A percentile compares a stretch with the other conserved stretches of the same genome.
Evolutionary conservation across 805 yeast genomes (phyloP).

Genomic region (Schwanniomyces sp.): DNA sequence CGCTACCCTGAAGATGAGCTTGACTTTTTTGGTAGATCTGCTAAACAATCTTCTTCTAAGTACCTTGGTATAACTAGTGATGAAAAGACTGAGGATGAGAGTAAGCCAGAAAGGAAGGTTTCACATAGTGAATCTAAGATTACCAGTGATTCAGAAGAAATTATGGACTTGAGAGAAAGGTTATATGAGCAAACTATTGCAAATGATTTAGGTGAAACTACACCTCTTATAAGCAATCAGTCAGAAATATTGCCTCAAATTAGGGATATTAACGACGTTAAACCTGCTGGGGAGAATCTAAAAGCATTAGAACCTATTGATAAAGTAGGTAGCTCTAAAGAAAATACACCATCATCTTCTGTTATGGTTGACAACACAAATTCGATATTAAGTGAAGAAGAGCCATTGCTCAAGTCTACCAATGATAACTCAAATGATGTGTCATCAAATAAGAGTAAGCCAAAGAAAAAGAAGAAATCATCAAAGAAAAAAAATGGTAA

Average conservation of each 20-base stretch:
- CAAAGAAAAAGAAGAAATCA: background rate
- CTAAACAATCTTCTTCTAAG: constrained; percentile 27
- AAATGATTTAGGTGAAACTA: constrained; percentile 3
- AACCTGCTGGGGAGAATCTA: background rate
- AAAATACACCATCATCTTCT: background rate
- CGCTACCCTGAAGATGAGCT: constrained; percentile 62
- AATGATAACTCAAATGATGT: background rate
- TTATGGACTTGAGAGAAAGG: constrained; percentile 33
- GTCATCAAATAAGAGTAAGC: background rate
- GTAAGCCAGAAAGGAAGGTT: constrained; percentile 7
- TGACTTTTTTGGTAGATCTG: constrained; percentile 56
- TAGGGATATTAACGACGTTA: background rate
- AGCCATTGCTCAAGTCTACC: too few relatives aligned
- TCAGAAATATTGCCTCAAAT: background rate
- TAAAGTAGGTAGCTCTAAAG: background rate
- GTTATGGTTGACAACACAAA: background rate
- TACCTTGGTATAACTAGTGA: constrained; percentile 4
- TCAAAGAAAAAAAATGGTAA: background rate
- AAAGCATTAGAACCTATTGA: background rate
- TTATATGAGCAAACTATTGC: constrained; percentile 25
- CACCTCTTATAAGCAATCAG: constrained; percentile 3
- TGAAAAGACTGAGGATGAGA: constrained; percentile 11
- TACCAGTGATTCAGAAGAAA: constrained; percentile 34
- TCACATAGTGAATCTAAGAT: constrained; percentile 11
- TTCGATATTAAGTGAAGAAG: background rate